A percentile compares a stretch with the other conserved stretches of the same genome.
These are phyloP conservation scores for Vigna angularis DNA, from an alignment of 306 rosid genomes.

Conservation along the genomic window DNA sequence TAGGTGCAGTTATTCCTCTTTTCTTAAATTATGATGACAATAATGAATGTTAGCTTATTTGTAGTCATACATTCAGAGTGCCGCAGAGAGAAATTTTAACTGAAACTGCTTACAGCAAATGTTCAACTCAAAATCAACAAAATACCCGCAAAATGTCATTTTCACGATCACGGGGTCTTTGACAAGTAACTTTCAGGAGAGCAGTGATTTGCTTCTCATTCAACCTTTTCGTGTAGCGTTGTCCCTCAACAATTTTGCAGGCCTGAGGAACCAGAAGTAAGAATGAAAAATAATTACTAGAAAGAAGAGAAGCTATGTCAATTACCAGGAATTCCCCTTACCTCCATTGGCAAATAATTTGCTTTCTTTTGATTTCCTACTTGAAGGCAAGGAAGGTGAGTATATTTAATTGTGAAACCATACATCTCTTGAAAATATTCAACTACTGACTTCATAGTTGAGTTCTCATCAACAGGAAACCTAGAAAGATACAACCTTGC, in stretches of 20 bases:
- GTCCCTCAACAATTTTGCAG: constrained; percentile 99
- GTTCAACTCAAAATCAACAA: not conserved
- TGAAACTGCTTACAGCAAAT: not conserved
- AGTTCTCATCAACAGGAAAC: constrained; percentile 94
- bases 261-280: constrained; percentile 64
- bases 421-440: constrained; percentile 99
- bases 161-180: constrained; percentile 96
- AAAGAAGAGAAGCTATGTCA: constrained; percentile 31
- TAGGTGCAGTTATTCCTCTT: not conserved
- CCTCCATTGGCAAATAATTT: constrained; percentile 99
- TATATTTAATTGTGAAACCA: constrained; percentile 88
- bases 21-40: constrained; percentile 9
- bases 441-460: constrained; percentile 94
- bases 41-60: not conserved
- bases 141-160: constrained; percentile 86
- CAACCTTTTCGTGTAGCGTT: constrained; percentile 90
- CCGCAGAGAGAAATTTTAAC: constrained; percentile 4
- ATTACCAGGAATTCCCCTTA: constrained; percentile 39
- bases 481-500: constrained; percentile 49
- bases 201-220: constrained; percentile 96
- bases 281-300: constrained; percentile 3
- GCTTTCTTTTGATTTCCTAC: constrained; percentile 98
- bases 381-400: constrained; percentile 99
- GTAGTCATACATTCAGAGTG: not conserved
- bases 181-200: constrained; percentile 91